Conservation (phyloP, 306 rosid genomes). For the Leucaena leucocephala region DNA sequence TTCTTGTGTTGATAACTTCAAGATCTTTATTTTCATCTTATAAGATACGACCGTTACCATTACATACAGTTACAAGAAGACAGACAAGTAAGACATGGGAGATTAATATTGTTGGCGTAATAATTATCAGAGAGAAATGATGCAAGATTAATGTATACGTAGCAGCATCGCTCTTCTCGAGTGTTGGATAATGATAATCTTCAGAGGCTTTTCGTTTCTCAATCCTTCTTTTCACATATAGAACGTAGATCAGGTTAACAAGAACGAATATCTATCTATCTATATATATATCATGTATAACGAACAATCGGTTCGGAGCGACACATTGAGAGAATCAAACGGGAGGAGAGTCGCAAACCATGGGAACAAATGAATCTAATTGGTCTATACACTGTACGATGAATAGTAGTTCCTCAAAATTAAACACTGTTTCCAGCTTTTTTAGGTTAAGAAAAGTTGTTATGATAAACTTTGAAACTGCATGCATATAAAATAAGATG, state of each 20-base stretch:
- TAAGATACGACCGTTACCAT: not conserved
- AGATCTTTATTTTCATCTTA: not conserved
- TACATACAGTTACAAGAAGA: not conserved
- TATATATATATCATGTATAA: too few relatives aligned
- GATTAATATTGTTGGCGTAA: too few relatives aligned
- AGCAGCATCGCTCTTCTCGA: not conserved
- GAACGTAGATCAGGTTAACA: not conserved
- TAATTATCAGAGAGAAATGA: slow-evolving; percentile 25
- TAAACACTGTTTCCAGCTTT: not conserved
- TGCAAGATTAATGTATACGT: not conserved
- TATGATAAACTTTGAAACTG: not conserved
- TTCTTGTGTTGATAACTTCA: not conserved
- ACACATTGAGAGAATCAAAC: not conserved
- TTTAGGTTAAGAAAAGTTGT: not conserved
- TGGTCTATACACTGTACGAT: not conserved
- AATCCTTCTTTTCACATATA: not conserved
- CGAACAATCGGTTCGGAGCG: not conserved
- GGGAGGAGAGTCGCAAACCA: not conserved
- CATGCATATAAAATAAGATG: not conserved
- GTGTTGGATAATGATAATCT: not conserved
- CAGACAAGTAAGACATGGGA: not conserved
- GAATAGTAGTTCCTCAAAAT: not conserved
- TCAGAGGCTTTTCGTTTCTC: not conserved
- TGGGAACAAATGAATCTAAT: not conserved
- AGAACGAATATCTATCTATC: not conserved